phyloP scores from a whole-genome alignment of 2,329 filamentous ascomycete genomes.

The Ophiostoma quercus region DNA sequence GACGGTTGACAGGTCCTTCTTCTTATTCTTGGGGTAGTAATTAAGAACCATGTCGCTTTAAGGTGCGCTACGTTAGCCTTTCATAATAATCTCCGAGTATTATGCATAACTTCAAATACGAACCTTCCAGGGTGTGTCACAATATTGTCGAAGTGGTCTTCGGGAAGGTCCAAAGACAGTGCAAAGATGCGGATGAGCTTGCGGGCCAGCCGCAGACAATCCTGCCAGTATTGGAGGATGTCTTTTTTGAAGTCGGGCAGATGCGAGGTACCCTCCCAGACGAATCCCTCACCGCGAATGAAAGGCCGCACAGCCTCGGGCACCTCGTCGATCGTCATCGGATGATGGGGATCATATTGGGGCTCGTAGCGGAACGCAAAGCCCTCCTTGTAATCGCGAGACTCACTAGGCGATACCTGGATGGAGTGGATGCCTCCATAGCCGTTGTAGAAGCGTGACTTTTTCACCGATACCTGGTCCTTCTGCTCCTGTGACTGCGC shows the following conservation, averaged over 20 bases:
- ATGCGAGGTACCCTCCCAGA: slow-evolving; percentile 27
- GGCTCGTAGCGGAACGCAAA: slow-evolving; percentile 14
- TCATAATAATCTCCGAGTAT: not conserved
- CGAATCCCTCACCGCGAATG: slow-evolving; percentile 24
- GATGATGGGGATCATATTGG: slow-evolving; percentile 14
- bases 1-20: slow-evolving; percentile 27
- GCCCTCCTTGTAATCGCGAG: slow-evolving; percentile 14
- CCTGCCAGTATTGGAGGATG: slow-evolving; percentile 26
- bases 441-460: slow-evolving; percentile 6
- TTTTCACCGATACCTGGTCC: not conserved
- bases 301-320: slow-evolving; percentile 3
- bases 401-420: slow-evolving; percentile 13
- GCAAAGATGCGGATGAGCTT: slow-evolving; percentile 25
- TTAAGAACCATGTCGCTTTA: slow-evolving; percentile 28
- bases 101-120: slow-evolving; percentile 31
- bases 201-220: slow-evolving; percentile 22
- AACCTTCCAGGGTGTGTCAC: slow-evolving; percentile 31
- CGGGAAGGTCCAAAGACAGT: slow-evolving; percentile 25
- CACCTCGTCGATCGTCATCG: slow-evolving; percentile 21
- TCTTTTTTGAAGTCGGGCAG: slow-evolving; percentile 25
- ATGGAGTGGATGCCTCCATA: slow-evolving; percentile 13
- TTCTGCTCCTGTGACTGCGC: slow-evolving; percentile 7
- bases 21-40: slow-evolving; percentile 26
- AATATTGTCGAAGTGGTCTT: slow-evolving; percentile 38
- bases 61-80: not conserved